A percentile compares a stretch with the other conserved stretches of the same genome.
Evolutionary conservation across 2,329 filamentous ascomycete species (phyloP).

Genomic region (Alternaria tenuissima): DNA sequence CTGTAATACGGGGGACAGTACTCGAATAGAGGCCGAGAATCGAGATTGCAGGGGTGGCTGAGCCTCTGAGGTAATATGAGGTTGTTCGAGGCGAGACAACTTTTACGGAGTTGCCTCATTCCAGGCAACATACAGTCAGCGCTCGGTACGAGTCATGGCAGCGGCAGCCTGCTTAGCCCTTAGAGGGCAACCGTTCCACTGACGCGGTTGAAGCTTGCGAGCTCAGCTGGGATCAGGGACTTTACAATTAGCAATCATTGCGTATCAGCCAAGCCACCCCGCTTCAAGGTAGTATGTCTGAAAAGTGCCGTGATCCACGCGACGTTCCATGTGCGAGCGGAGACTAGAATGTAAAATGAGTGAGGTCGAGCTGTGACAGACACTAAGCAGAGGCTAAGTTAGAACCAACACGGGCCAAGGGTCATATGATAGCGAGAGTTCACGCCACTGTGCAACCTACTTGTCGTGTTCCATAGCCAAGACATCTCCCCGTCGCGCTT

Average conservation of each 20-base stretch:
- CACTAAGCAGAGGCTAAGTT: background rate
- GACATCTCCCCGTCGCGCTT: background rate
- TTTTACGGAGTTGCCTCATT: background rate
- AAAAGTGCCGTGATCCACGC: background rate
- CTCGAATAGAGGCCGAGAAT: background rate
- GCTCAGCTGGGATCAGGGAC: background rate
- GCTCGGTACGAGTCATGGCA: background rate
- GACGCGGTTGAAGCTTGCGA: background rate
- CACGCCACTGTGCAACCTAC: background rate
- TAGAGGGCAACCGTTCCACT: background rate
- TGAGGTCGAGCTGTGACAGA: background rate
- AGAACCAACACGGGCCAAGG: background rate
- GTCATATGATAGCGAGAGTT: background rate
- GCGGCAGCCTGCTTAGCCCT: background rate
- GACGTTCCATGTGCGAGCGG: background rate
- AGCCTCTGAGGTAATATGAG: slow-evolving; percentile 6
- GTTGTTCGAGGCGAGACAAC: background rate
- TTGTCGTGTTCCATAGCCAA: background rate
- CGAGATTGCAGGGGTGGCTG: background rate
- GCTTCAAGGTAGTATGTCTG: background rate
- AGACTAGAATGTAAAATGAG: background rate
- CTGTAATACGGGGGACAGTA: background rate
- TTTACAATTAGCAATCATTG: background rate
- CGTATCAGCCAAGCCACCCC: background rate
- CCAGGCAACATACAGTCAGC: background rate